Base-by-base conservation (phyloP, 768 basidiomycete genomes). In the Suillus variegatus region DNA sequence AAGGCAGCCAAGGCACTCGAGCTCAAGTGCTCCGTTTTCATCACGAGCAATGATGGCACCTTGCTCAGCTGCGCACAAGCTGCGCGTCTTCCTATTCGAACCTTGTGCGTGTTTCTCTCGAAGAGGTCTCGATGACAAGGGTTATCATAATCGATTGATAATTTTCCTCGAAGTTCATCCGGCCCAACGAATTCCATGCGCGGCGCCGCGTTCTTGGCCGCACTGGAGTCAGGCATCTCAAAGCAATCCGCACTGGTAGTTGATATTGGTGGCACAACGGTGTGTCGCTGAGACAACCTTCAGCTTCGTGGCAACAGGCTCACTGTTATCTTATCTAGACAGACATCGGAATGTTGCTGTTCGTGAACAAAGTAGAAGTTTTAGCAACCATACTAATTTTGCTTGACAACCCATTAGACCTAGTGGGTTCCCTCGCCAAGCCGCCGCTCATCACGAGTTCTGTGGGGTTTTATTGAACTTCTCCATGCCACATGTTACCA, bases 181-280 rank as follows among this genome's bases (percentile, higher is more conserved):
- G 86, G 86, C 3, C 84, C 88, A 7, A 90, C 88, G 1, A 90
- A 90, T 72, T 88, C 87, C 1, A 90, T 90, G 88, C 79, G 88
- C 60, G 88, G 88, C 10, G 88, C 88, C 6, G 84, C 84, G 5
- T 88, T 85, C 72, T 78, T 89, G 6, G 83, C 88, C 1, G 82
- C 81, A 10, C 73, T 80, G 52, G 78, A 77, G 66, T 74, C 73
- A 10, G 65, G 70, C 67, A 66, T 74, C 63, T 54, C 73, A 54
- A 77, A 71, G 64, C 75, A 81, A 71, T 74, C 78, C 64, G 79
- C 81, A 49, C 76, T 88, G 60, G 88, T 89, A 0, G 80, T 86
- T 62, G 89, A 90, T 72, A 79, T 89, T 64, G 89, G 88, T 56
- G 88, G 88, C 0, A 90, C 88, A 0, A 88, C 87, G 18, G 75